These are phyloP conservation scores for Arctium lappa DNA, from an alignment of 129 eudicot species.

Conservation along the genomic window DNA sequence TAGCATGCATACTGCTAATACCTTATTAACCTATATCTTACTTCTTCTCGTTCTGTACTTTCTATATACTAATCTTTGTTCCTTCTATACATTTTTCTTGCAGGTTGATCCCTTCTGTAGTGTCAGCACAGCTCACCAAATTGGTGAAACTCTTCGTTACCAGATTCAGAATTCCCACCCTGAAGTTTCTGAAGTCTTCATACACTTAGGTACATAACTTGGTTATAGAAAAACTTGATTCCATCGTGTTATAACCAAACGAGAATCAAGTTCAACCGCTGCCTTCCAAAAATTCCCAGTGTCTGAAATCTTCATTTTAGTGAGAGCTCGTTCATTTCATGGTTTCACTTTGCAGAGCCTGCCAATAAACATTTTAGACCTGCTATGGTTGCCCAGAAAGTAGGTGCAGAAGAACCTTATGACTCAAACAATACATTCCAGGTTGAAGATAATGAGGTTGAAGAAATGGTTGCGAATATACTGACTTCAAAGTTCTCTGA, in stretches of 20 bases:
- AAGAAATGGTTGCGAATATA: slow-evolving; percentile 39
- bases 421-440: background rate
- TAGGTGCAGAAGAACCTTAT: slow-evolving; percentile 13
- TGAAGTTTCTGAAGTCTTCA: slow-evolving; percentile 92
- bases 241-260: background rate
- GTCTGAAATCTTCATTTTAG: background rate
- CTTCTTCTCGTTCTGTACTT: background rate
- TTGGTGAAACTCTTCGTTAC: slow-evolving; percentile 79
- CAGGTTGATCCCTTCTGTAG: slow-evolving; percentile 90
- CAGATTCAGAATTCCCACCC: slow-evolving; percentile 69
- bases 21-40: background rate
- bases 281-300: background rate
- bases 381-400: slow-evolving; percentile 14
- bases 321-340: background rate
- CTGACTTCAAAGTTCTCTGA: slow-evolving; percentile 58
- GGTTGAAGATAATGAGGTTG: slow-evolving; percentile 39
- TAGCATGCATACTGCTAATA: background rate
- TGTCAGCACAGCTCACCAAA: slow-evolving; percentile 75
- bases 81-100: background rate
- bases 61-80: background rate
- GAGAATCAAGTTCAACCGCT: background rate
- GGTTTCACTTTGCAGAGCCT: slow-evolving; percentile 55
- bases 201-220: slow-evolving; percentile 66
- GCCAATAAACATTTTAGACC: slow-evolving; percentile 32
- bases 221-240: background rate